Evolutionary conservation across 1,139 yeast genomes (phyloP), one percentile per base, ranked within the genome.

Genomic region (Blastobotrys aristatus): DNA sequence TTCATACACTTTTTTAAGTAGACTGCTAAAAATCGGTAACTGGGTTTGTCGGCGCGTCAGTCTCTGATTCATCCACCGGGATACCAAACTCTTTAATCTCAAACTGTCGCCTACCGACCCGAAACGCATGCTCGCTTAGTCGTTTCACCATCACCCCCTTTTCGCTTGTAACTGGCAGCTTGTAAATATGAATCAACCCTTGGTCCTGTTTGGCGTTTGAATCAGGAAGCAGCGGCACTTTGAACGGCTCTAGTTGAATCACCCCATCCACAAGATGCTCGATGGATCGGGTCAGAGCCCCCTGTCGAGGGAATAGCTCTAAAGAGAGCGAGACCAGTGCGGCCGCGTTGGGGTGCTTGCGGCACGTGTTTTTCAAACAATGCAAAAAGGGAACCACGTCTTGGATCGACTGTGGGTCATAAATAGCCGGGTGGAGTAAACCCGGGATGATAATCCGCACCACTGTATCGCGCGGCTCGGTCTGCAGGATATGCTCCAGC

Each of bases 21-120:
- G n/a, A n/a, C n/a, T n/a, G n/a, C n/a, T n/a, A n/a, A n/a, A n/a
- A n/a, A n/a, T n/a, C n/a, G n/a, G n/a, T n/a, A n/a, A 47, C 41
- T 5, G 44, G 44, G 21, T 40, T 41, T n/a, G 40, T 29, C 37
- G 21, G 26, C 27, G 33, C 31, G 27, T 70, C 76, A 30, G 70
- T 75, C 16, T 75, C 83, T 32, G 76, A 80, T 49, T 82, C 89
- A 51, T 87, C 97, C 2, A 92, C 95, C 0, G 98, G 97, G 41
- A 92, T 92, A 21, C 95, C 87, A 95, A 96, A 90, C 60, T 82
- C 87, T 55, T 85, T 90, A 50, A 90, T 84, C 59, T 85, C 95
- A 62, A 92, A 88, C 60, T 77, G 80, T 66, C 82, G 80, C 53
- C 85, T 75, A 13, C 96, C 92, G 53, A 88, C 88, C 60, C 84